Evolutionary conservation across 2,329 filamentous ascomycete genomes (phyloP), one percentile per base, ranked within the genome.

Genomic region (Didymella segeticola): DNA sequence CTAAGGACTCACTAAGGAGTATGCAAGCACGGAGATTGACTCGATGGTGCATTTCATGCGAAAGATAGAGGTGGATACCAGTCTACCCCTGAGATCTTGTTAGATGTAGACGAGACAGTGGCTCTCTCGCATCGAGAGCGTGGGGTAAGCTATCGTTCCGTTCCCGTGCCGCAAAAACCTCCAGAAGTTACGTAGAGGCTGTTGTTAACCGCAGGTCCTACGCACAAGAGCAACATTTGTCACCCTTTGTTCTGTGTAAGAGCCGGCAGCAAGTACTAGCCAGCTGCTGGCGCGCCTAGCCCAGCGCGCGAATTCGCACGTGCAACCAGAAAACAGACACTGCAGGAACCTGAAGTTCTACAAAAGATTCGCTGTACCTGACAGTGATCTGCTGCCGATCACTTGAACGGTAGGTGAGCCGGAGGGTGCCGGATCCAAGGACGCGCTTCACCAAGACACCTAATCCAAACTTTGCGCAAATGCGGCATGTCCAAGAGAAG

Each of bases 301-400:
- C 20, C 22, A 9, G 15, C 26, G 34, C 43, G 20, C 22, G 33
- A 26, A 15, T 22, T 29, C 19, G 47, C 46, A 38, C 4, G 30
- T 47, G 47, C 22, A 12, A 47, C 53, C 53, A 22, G 27, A 30
- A 33, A 31, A 31, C 12, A 47, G 23, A 19, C 39, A 39, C 17
- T 41, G 33, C 50, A 47, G 41, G 30, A 42, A 22, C 22, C 17
- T 36, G 17, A 11, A 48, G 33, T 33, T 12, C 34, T 42, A 47
- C 51, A 45, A 38, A 22, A 45, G 45, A 50, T 51, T 33, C 50
- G 14, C 38, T 15, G 61, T 62, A 62, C 61, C 61, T 64, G 59
- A 57, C 57, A 60, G 47, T 49, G 55, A 60, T 62, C 57, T 56
- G 45, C 48, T n/a, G 37, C 43, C 53, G 59, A 64, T 62, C 52